Evolutionary conservation across 2,329 filamentous ascomycete species (phyloP).

Genomic region (Didymella pinodella): DNA sequence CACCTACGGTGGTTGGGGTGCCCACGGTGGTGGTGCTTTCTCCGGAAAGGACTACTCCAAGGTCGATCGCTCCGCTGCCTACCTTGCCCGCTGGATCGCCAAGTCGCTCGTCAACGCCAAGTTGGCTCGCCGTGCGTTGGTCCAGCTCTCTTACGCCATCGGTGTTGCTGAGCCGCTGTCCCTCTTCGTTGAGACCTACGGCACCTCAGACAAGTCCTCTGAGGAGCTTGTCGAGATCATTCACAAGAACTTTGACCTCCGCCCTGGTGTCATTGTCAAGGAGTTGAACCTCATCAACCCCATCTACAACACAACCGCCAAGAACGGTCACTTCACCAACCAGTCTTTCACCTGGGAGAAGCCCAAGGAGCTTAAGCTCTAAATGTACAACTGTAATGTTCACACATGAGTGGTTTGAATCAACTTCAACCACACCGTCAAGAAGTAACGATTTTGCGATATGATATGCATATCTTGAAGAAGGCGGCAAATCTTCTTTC

Average conservation of each 20-base stretch:
- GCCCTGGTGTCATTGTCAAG: constrained; percentile 97
- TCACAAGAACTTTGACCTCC: constrained; percentile 94
- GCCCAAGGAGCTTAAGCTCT: constrained; percentile 93
- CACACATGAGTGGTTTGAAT: constrained; percentile 51
- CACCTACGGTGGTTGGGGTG: constrained; percentile 99
- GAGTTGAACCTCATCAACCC: constrained; percentile 94
- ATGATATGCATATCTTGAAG: constrained; percentile 51
- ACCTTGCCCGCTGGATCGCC: constrained; percentile 97
- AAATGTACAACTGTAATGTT: constrained; percentile 56
- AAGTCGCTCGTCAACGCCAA: constrained; percentile 93
- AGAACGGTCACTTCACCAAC: constrained; percentile 99
- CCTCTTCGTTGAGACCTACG: constrained; percentile 97
- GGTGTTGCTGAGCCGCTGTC: constrained; percentile 98
- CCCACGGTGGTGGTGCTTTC: constrained; percentile 99
- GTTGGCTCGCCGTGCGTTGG: constrained; percentile 89
- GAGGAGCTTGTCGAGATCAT: constrained; percentile 97
- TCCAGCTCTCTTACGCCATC: constrained; percentile 99
- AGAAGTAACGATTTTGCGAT: constrained; percentile 37
- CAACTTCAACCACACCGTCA: constrained; percentile 50
- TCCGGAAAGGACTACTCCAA: constrained; percentile 99
- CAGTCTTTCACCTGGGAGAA: constrained; percentile 98
- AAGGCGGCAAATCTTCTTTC: constrained; percentile 50
- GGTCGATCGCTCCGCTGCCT: constrained; percentile 97
- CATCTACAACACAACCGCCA: constrained; percentile 98
- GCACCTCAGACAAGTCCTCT: constrained; percentile 86